Conservation (phyloP, 2,329 filamentous ascomycete species). For the Dryadomyces sulphureus region DNA sequence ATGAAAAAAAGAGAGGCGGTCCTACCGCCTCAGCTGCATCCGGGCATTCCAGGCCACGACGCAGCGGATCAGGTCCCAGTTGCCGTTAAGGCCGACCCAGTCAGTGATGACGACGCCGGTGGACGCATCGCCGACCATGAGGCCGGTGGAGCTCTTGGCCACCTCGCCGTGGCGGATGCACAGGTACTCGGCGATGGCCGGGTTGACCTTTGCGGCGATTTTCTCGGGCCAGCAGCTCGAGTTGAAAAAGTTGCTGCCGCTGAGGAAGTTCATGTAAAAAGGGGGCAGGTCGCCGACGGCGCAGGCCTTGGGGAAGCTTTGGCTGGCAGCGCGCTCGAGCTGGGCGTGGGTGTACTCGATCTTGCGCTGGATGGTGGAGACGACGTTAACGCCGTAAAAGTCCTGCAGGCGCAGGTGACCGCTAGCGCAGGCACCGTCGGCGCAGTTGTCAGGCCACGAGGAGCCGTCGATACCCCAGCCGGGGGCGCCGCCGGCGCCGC, state of each 20-base stretch:
- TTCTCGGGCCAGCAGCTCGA: conserved; percentile 83
- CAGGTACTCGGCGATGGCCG: conserved; percentile 50
- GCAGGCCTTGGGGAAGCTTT: conserved; percentile 13
- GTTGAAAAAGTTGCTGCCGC: conserved; percentile 89
- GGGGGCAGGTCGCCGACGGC: conserved; percentile 26
- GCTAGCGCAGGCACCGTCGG: conserved; percentile 53
- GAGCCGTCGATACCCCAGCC: conserved; percentile 48
- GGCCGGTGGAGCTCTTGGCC: conserved; percentile 31
- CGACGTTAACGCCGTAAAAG: conserved; percentile 77
- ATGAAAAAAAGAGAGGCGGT: background rate
- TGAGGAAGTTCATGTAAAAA: conserved; percentile 82
- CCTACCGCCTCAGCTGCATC: conserved; percentile 31
- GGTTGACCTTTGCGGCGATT: conserved; percentile 79
- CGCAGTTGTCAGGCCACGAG: conserved; percentile 78
- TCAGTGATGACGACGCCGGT: conserved; percentile 88
- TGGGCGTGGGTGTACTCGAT: conserved; percentile 59
- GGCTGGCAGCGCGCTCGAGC: conserved; percentile 54
- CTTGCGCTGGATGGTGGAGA: conserved; percentile 65
- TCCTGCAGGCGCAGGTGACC: conserved; percentile 79
- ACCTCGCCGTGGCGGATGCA: conserved; percentile 40
- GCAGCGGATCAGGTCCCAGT: conserved; percentile 82
- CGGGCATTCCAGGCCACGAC: conserved; percentile 84
- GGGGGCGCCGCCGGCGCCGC: conserved; percentile 26
- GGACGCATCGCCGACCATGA: conserved; percentile 51
- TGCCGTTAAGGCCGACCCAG: conserved; percentile 73